Base-by-base conservation (phyloP, 2,329 filamentous ascomycete genomes). In the Colletotrichum aenigma region DNA sequence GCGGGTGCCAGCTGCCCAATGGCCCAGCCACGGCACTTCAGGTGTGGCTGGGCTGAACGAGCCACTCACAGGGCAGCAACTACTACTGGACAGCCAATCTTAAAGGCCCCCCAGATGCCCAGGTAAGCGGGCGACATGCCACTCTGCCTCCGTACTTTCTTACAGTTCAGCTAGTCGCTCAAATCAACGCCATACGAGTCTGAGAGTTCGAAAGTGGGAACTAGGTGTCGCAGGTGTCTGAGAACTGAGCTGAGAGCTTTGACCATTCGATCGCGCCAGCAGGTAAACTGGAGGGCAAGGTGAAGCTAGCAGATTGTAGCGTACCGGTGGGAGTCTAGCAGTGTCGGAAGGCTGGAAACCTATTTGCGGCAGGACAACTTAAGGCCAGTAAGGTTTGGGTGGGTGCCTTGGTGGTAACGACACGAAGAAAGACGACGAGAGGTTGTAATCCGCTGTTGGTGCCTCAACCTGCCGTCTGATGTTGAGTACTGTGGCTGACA, bases 241-340 rank as follows among this genome's bases (percentile, higher is more conserved):
- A 32, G 30, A 72, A 72, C 36, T 62, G 52, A 75, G 56, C 38
- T 38, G 38, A 67, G 55, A 75, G 73, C 73, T 72, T 72, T 75
- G 62, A 71, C 62, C 56, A 48, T 21, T 52, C 13, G 67, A 62
- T 70, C 56, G 67, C 61, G 15, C 28, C 24, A 4, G 43, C 10
- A 66, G 43, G 62, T 66, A 52, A 21, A 4, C n/a, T 52, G 43
- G 43, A 52, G 43, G 43, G 43, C 43, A 2, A 52, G 43, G 43
- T 52, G 43, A 52, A 52, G 43, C 43, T 52, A 52, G 24, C 26
- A 61, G 18, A 32, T 60, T 68, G 56, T 36, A 70, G 34, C 13
- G 28, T 34, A 36, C n/a, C 28, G 21, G 58, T 30, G 18, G n/a
- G 58, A 32, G 28, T 32, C 32, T 34, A 60, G 18, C 28, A 32